Percentiles rank a stretch among this genome's conserved stretches.
phyloP scores from a whole-genome alignment of 2,329 filamentous ascomycete genomes.

The Ophiocordyceps sinensis region DNA sequence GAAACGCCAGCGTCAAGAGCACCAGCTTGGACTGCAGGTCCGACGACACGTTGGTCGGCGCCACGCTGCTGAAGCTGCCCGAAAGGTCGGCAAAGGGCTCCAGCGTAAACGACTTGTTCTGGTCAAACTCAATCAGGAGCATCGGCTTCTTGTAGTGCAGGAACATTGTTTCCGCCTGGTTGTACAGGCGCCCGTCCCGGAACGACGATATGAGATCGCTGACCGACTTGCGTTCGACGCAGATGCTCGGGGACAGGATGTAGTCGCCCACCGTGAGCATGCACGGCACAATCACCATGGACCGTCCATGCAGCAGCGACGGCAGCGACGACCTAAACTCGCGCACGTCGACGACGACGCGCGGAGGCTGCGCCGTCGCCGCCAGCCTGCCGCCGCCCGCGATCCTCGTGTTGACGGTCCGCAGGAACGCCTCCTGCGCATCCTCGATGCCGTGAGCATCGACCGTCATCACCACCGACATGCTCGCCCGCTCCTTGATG shows the following conservation, averaged over 20 bases:
- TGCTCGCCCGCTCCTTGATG: slow-evolving; percentile 85
- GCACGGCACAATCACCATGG: slow-evolving; percentile 80
- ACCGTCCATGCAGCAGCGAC: slow-evolving; percentile 77
- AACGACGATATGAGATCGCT: slow-evolving; percentile 85
- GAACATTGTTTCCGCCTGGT: slow-evolving; percentile 87
- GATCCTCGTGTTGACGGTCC: slow-evolving; percentile 92
- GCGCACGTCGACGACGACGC: slow-evolving; percentile 87
- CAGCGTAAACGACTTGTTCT: slow-evolving; percentile 92
- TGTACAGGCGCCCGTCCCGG: slow-evolving; percentile 80
- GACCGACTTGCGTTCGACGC: slow-evolving; percentile 87
- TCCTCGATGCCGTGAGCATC: slow-evolving; percentile 58
- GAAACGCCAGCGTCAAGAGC: slow-evolving; percentile 82
- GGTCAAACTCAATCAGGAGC: slow-evolving; percentile 94
- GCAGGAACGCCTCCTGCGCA: slow-evolving; percentile 80
- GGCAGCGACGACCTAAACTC: slow-evolving; percentile 91
- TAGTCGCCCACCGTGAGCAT: slow-evolving; percentile 97
- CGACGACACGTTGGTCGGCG: slow-evolving; percentile 40
- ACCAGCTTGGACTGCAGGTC: slow-evolving; percentile 89
- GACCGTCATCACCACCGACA: slow-evolving; percentile 75
- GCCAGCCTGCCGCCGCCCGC: slow-evolving; percentile 76
- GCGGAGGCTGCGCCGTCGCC: slow-evolving; percentile 75
- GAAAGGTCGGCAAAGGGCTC: slow-evolving; percentile 61
- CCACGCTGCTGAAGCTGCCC: slow-evolving; percentile 47
- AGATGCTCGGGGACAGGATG: slow-evolving; percentile 79
- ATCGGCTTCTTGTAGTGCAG: slow-evolving; percentile 81